Evolutionary conservation across 805 yeast species (phyloP), one percentile per base, ranked within the genome.

Genomic region (Metschnikowia sp.): DNA sequence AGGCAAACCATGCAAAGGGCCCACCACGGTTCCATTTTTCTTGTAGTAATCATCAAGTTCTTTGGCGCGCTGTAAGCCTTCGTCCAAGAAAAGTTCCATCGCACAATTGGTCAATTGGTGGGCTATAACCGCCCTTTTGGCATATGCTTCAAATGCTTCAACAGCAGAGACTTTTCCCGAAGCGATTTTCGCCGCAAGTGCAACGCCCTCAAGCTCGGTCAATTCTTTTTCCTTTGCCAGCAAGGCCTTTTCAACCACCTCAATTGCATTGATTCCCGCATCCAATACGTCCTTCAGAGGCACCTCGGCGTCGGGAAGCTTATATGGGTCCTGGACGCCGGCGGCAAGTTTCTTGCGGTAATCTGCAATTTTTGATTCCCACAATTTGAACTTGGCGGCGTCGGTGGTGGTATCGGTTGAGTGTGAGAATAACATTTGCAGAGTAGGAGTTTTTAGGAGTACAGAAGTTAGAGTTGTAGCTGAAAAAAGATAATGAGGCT

Each of bases 281-380:
- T 53, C 57, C 48, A 55, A 51, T 29, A 51, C 52, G 10, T 30
- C 44, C 34, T 47, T 32, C 55, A 47, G 52, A 18, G 58, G 58
- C 40, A 53, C 29, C 28, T 36, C 36, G 31, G 46, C 33, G 13
- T 48, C 47, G 4, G 58, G 45, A 15, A 54, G 44, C 36, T 42
- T 52, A 39, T 43, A 55, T 9, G 54, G 50, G 13, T 40, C 54
- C 18, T 37, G 36, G 29, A 67, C 56, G 3, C 58, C 63, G 7
- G 47, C 58, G 2, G 51, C 53, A 26, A 68, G 54, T 8, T 52
- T 53, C 10, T 57, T 47, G 22, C 62, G 53, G 48, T 70, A 70
- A 0, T 62, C 65, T 34, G 61, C 52, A 36, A 70, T 55, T 50
- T 68, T 70, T 19, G 72, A 70, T 36, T 57, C 49, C 60, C 63